Conservation (phyloP, 768 basidiomycete genomes). For the Tephrocybe rancida region DNA sequence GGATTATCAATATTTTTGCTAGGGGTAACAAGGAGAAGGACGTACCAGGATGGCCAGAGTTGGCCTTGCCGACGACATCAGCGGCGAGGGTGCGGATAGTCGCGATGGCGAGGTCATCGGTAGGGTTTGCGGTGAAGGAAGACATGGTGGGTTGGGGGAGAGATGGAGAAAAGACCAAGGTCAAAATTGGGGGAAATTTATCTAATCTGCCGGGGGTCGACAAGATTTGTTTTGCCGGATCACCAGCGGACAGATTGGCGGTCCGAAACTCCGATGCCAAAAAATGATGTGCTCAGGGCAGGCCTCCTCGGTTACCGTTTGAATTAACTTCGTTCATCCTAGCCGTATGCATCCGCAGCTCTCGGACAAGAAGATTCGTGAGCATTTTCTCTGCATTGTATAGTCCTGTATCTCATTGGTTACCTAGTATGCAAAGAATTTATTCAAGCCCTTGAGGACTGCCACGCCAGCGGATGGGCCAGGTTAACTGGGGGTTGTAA, state of each 20-base stretch:
- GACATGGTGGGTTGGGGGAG: slow-evolving; percentile 39
- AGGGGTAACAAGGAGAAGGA: slow-evolving; percentile 7
- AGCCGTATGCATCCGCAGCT: slow-evolving; percentile 67
- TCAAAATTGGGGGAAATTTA: slow-evolving; percentile 17
- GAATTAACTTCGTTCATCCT: background rate
- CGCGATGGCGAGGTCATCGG: slow-evolving; percentile 64
- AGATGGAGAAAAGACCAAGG: slow-evolving; percentile 20
- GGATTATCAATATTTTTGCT: slow-evolving; percentile 4
- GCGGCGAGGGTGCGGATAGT: slow-evolving; percentile 79
- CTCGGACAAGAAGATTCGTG: slow-evolving; percentile 65
- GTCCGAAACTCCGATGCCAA: slow-evolving; percentile 16
- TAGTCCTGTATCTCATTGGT: slow-evolving; percentile 1
- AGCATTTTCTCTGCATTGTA: slow-evolving; percentile 17
- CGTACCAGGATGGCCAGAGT: slow-evolving; percentile 90
- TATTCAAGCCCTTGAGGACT: slow-evolving; percentile 74
- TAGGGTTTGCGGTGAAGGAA: slow-evolving; percentile 36
- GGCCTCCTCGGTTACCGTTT: background rate
- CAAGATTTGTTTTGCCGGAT: slow-evolving; percentile 9
- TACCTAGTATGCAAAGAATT: slow-evolving; percentile 70
- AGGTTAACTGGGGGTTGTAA: slow-evolving; percentile 75
- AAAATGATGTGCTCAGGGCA: background rate
- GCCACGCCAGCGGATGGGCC: slow-evolving; percentile 65
- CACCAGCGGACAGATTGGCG: slow-evolving; percentile 10
- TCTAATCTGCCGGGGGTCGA: slow-evolving; percentile 15
- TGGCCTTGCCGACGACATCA: slow-evolving; percentile 82